Conservation (phyloP, 345 rosid species). For the Brassica nigra region DNA sequence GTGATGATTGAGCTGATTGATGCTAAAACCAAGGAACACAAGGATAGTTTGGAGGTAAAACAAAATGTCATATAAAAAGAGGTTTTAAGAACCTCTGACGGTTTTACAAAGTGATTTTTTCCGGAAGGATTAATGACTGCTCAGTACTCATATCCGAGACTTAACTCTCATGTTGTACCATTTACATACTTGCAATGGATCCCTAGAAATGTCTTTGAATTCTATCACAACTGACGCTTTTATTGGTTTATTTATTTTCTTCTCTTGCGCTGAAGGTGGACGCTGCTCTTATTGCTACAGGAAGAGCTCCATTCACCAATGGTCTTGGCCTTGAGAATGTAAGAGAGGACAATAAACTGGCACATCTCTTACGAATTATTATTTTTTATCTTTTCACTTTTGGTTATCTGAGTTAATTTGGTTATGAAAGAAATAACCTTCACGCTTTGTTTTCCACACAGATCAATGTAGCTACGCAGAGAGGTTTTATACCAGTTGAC, state of each 20-base stretch:
- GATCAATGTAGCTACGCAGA: constrained; percentile 83
- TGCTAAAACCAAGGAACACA: constrained; percentile 94
- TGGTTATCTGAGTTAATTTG: constrained; percentile 8
- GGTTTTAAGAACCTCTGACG: not conserved
- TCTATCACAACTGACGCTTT: not conserved
- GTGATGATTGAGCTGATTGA: constrained; percentile 93
- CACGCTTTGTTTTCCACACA: constrained; percentile 38
- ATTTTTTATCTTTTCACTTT: not conserved
- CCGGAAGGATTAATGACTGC: not conserved
- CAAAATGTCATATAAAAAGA: constrained; percentile 8
- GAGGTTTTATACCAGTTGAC: constrained; percentile 92
- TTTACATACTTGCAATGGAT: not conserved
- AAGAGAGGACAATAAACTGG: constrained; percentile 10
- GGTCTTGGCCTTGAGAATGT: constrained; percentile 98
- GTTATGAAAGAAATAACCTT: constrained; percentile 16
- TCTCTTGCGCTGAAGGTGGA: constrained; percentile 60
- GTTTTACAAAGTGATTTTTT: not conserved
- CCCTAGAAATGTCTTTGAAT: not conserved
- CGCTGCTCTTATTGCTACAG: constrained; percentile 91
- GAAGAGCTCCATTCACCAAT: constrained; percentile 98
- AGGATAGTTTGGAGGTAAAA: constrained; percentile 84
- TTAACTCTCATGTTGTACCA: not conserved
- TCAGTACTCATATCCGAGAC: not conserved
- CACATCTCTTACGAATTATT: not conserved
- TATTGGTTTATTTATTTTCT: not conserved